These are phyloP conservation scores for Metarhizium anisopliae DNA, from an alignment of 2,329 filamentous ascomycete species.

Conservation along the genomic window DNA sequence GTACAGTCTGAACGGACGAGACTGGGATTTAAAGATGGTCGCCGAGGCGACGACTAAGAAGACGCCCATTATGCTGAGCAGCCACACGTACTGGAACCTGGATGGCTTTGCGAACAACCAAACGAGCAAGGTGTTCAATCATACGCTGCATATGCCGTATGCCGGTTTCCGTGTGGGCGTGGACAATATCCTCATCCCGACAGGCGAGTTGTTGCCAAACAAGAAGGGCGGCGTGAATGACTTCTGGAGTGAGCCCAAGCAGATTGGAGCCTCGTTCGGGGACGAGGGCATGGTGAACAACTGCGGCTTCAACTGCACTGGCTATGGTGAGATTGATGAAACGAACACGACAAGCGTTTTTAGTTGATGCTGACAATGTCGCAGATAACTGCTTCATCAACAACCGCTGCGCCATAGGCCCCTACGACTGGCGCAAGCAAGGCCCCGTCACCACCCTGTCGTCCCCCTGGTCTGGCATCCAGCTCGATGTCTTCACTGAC, in stretches of 20 bases:
- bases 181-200: slow-evolving; percentile 66
- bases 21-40: slow-evolving; percentile 66
- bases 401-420: slow-evolving; percentile 47
- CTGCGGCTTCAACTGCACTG: slow-evolving; percentile 74
- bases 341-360: not conserved
- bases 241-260: slow-evolving; percentile 75
- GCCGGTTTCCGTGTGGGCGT: slow-evolving; percentile 59
- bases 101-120: slow-evolving; percentile 70
- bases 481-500: slow-evolving; percentile 71
- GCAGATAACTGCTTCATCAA: slow-evolving; percentile 60
- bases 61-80: slow-evolving; percentile 75
- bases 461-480: slow-evolving; percentile 72
- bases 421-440: slow-evolving; percentile 54
- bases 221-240: slow-evolving; percentile 60
- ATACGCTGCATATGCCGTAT: slow-evolving; percentile 66
- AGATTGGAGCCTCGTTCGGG: slow-evolving; percentile 61
- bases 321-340: slow-evolving; percentile 55
- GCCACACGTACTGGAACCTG: slow-evolving; percentile 73
- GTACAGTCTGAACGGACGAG: slow-evolving; percentile 57
- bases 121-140: slow-evolving; percentile 56
- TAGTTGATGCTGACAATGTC: not conserved
- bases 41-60: slow-evolving; percentile 63
- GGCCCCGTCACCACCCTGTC: slow-evolving; percentile 58
- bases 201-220: slow-evolving; percentile 66
- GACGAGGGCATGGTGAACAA: slow-evolving; percentile 57